Evolutionary conservation across 345 rosid genomes (phyloP).

Genomic region (Xanthoceras sorbifolium): DNA sequence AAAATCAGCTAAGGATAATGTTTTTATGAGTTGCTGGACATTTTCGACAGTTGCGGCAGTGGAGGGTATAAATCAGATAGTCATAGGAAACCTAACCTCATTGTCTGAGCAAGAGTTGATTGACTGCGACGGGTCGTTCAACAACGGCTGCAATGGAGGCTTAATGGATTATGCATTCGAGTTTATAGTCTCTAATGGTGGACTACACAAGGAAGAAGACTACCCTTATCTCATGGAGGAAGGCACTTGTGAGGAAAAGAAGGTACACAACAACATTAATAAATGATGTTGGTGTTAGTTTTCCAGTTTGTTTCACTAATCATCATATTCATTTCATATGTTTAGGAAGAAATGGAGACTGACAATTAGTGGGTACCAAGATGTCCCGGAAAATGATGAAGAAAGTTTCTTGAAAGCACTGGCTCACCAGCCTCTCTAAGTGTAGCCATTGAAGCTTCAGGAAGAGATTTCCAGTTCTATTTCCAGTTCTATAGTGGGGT

Average conservation of each 20-base stretch:
- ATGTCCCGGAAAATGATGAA: constrained; percentile 68
- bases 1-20: too few species aligned
- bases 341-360: constrained; percentile 59
- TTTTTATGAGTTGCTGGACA: constrained; percentile 74
- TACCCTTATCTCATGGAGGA: constrained; percentile 73
- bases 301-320: not conserved
- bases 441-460: constrained; percentile 82
- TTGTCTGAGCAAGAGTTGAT: constrained; percentile 90
- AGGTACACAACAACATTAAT: constrained; percentile 35
- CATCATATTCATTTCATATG: not conserved
- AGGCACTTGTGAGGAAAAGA: constrained; percentile 54
- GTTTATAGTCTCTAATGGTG: constrained; percentile 69
- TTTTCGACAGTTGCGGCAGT: constrained; percentile 87
- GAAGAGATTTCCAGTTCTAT: constrained; percentile 70
- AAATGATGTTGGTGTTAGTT: not conserved
- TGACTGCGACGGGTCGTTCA: constrained; percentile 65
- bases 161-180: constrained; percentile 85
- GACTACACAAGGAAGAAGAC: constrained; percentile 73
- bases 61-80: constrained; percentile 82
- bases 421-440: constrained; percentile 78
- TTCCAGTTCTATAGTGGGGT: constrained; percentile 81
- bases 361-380: constrained; percentile 58
- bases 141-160: constrained; percentile 92
- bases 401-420: constrained; percentile 65
- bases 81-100: constrained; percentile 64